Conservation (phyloP, 257 asterid species). For the Handroanthus guayacan region DNA sequence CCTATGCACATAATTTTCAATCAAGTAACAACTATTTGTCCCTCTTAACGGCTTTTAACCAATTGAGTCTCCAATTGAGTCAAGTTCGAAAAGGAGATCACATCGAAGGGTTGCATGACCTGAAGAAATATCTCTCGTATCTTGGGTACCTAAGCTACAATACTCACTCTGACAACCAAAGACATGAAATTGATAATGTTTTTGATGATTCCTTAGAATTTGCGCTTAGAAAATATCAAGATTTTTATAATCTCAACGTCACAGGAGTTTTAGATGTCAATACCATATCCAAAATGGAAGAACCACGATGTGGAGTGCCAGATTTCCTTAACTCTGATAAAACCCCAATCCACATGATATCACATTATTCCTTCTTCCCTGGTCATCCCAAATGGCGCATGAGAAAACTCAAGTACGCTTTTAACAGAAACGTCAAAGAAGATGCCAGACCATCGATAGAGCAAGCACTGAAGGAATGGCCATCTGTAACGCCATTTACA, state of each 20-base stretch:
- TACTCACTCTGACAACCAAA: background rate
- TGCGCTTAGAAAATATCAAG: constrained; percentile 25
- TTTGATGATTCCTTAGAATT: constrained; percentile 3
- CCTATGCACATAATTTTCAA: constrained; percentile 10
- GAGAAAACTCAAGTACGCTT: constrained; percentile 26
- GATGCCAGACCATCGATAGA: constrained; percentile 16
- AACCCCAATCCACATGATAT: background rate
- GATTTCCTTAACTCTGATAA: constrained; percentile 10
- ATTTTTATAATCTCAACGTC: constrained; percentile 10
- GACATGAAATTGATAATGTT: background rate
- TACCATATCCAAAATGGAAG: constrained; percentile 6
- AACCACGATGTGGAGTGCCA: constrained; percentile 33
- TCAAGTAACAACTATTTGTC: background rate
- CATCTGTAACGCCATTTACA: background rate
- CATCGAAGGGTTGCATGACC: background rate
- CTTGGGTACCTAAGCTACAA: constrained; percentile 25
- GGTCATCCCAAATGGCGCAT: constrained; percentile 29
- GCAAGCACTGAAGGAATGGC: constrained; percentile 22
- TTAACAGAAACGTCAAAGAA: constrained; percentile 9
- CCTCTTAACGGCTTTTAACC: constrained; percentile 1
- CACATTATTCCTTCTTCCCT: constrained; percentile 10
- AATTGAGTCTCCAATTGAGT: constrained; percentile 20
- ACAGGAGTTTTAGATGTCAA: constrained; percentile 8
- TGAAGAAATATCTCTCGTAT: constrained; percentile 26
- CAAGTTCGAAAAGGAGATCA: constrained; percentile 18